These are phyloP conservation scores for Apophysomyces variabilis DNA, from an alignment of 371 early-diverging fungal species.

Conservation along the genomic window DNA sequence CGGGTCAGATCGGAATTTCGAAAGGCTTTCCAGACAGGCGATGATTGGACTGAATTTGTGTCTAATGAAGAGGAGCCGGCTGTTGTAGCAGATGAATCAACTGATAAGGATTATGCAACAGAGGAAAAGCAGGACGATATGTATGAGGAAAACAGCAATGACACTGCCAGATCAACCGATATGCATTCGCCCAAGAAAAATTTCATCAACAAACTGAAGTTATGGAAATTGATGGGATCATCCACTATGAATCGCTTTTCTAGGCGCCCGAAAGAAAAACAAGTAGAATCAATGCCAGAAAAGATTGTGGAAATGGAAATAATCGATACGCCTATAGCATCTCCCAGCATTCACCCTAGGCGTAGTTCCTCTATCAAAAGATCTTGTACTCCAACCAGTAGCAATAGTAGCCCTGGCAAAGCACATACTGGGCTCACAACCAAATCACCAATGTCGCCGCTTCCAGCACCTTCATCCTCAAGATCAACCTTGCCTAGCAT, in stretches of 20 bases:
- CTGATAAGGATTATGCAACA: not conserved
- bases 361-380: constrained; percentile 9
- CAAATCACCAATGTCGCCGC: constrained; percentile 52
- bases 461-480: constrained; percentile 46
- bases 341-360: constrained; percentile 31
- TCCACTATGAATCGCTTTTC: constrained; percentile 27
- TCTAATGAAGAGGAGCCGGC: constrained; percentile 11
- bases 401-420: constrained; percentile 22
- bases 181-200: constrained; percentile 19
- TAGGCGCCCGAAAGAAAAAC: constrained; percentile 23
- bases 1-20: constrained; percentile 47
- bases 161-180: constrained; percentile 3
- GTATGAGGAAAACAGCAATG: not conserved
- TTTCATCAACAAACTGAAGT: constrained; percentile 31
- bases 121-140: not conserved
- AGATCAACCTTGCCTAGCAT: constrained; percentile 70
- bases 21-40: constrained; percentile 34
- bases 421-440: constrained; percentile 23
- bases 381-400: constrained; percentile 4
- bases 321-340: constrained; percentile 42
- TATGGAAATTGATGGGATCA: constrained; percentile 29
- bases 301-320: constrained; percentile 48
- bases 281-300: constrained; percentile 27
- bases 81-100: constrained; percentile 8
- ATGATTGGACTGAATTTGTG: constrained; percentile 51